phyloP scores from a whole-genome alignment of 345 rosid genomes.

The Acer saccharum region DNA sequence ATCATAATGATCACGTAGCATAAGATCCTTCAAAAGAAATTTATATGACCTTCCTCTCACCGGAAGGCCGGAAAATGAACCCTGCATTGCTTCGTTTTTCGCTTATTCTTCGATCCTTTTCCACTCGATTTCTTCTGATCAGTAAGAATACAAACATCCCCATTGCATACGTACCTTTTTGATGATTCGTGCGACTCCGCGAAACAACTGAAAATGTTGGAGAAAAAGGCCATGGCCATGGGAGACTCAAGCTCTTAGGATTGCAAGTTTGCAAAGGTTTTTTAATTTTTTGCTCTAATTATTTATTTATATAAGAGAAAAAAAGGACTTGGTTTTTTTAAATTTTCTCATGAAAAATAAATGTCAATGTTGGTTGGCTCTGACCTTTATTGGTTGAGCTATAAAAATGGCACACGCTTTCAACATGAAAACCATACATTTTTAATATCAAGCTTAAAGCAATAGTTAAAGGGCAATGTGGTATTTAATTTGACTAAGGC shows the following conservation, averaged over 20 bases:
- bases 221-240: conserved; percentile 36
- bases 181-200: conserved; percentile 20
- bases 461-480: not conserved
- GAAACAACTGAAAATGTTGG: conserved; percentile 43
- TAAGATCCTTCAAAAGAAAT: too few species aligned
- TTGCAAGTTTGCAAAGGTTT: not conserved
- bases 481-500: not conserved
- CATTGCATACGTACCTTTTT: conserved; percentile 35
- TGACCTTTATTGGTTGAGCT: not conserved
- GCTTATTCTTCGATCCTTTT: conserved; percentile 17
- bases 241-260: not conserved
- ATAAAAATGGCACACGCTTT: not conserved
- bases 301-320: not conserved
- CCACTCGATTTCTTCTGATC: not conserved
- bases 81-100: conserved; percentile 3
- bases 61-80: conserved; percentile 17
- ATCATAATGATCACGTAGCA: too few species aligned
- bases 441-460: not conserved
- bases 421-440: not conserved
- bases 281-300: not conserved
- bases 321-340: too few species aligned
- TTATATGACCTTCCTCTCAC: not conserved
- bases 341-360: not conserved
- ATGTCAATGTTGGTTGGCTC: conserved; percentile 15
- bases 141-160: conserved; percentile 41